Percentiles rank a stretch among this genome's conserved stretches.
phyloP scores from a whole-genome alignment of 2,329 filamentous ascomycete genomes.

The Cytospora paraplurivora region DNA sequence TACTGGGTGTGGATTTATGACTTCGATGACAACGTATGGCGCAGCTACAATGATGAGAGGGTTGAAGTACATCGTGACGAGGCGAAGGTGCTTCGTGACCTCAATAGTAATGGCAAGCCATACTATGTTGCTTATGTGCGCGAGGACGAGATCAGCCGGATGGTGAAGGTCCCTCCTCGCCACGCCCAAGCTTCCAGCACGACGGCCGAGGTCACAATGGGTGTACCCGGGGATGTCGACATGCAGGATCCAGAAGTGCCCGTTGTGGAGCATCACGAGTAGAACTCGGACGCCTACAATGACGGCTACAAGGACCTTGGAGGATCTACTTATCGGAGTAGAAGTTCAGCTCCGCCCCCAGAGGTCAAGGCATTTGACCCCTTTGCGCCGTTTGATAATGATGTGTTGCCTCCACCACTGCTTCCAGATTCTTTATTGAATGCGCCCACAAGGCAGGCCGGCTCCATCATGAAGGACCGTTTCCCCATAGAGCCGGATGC shows the following conservation, averaged over 20 bases:
- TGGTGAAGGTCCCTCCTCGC: conserved; percentile 31
- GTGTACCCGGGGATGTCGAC: conserved; percentile 6
- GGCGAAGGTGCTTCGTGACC: conserved; percentile 67
- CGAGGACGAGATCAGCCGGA: conserved; percentile 33
- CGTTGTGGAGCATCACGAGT: conserved; percentile 22
- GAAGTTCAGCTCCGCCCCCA: not conserved
- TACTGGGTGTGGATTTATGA: conserved; percentile 98
- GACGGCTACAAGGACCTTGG: not conserved
- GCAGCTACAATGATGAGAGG: conserved; percentile 88
- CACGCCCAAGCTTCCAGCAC: not conserved
- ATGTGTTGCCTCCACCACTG: not conserved
- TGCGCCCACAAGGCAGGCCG: not conserved
- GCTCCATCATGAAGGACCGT: not conserved
- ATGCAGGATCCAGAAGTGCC: conserved; percentile 22
- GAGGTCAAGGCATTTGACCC: not conserved
- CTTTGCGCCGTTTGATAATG: not conserved
- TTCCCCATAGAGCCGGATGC: not conserved
- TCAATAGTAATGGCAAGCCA: conserved; percentile 72
- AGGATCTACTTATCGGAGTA: not conserved
- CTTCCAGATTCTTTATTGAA: not conserved
- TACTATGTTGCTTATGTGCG: conserved; percentile 43
- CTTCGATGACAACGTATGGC: conserved; percentile 79
- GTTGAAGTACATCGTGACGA: conserved; percentile 71
- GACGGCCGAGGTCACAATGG: conserved; percentile 5
- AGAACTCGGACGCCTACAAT: conserved; percentile 11